Evolutionary conservation across 2,329 filamentous ascomycete genomes (phyloP).

Genomic region (Rhynchosporium agropyri): DNA sequence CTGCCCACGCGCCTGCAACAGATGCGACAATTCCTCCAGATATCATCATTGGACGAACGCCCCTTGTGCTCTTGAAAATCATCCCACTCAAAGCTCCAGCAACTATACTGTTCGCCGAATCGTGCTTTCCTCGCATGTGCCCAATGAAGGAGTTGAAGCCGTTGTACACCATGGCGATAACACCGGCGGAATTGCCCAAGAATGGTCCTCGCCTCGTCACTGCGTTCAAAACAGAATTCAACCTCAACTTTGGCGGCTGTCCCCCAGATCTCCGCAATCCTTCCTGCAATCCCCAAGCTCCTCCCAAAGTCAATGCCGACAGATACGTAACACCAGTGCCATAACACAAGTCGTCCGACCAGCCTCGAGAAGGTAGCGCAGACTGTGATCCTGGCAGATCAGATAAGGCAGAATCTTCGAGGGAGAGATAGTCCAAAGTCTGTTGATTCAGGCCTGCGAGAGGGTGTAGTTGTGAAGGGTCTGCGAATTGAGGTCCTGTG

Average conservation of each 20-base stretch:
- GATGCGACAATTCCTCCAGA: constrained; percentile 87
- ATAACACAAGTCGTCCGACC: constrained; percentile 98
- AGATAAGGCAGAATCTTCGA: constrained; percentile 89
- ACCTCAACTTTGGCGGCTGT: constrained; percentile 82
- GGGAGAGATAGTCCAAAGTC: constrained; percentile 88
- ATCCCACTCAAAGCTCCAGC: constrained; percentile 89
- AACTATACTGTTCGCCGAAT: constrained; percentile 82
- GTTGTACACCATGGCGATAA: constrained; percentile 96
- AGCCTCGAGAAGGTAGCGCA: constrained; percentile 89
- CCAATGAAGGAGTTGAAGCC: constrained; percentile 85
- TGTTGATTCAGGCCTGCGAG: constrained; percentile 92
- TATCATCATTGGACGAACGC: constrained; percentile 89
- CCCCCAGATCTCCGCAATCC: constrained; percentile 77
- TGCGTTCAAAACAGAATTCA: constrained; percentile 94
- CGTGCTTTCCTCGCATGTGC: constrained; percentile 79
- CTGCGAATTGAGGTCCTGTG: constrained; percentile 73
- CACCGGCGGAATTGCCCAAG: constrained; percentile 92
- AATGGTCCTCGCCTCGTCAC: constrained; percentile 92
- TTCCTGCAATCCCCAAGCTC: constrained; percentile 89
- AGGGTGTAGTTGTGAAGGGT: constrained; percentile 87
- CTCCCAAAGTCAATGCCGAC: constrained; percentile 80
- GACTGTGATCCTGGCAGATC: constrained; percentile 85
- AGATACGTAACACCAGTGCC: constrained; percentile 95
- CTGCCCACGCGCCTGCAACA: constrained; percentile 86
- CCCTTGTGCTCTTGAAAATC: constrained; percentile 95